phyloP scores from a whole-genome alignment of 495 filamentous ascomycete species.

The Penicillium pancosmium region DNA sequence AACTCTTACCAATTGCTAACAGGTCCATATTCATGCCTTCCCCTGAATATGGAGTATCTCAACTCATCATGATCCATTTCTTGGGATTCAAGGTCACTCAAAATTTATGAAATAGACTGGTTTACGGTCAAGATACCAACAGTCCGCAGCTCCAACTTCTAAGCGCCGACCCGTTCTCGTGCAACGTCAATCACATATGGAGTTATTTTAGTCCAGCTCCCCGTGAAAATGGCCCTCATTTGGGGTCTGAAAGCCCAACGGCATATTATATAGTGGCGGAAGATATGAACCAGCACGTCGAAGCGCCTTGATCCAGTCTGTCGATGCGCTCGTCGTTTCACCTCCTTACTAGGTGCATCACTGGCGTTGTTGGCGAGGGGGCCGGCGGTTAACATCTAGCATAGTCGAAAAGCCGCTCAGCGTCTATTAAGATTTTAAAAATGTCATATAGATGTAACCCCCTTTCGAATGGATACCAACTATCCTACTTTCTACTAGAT shows the following conservation, averaged over 20 bases:
- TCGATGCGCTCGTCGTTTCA: constrained; percentile 1
- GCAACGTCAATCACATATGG: background rate
- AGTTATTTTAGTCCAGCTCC: background rate
- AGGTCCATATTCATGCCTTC: too few species aligned
- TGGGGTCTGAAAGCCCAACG: background rate
- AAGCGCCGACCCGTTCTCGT: background rate
- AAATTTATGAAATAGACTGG: too few species aligned
- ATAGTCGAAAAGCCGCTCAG: background rate
- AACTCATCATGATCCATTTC: too few species aligned
- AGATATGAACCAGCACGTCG: background rate
- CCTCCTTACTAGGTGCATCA: background rate
- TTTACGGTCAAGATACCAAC: background rate
- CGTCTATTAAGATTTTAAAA: background rate
- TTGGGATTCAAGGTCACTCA: too few species aligned
- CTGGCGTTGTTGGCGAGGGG: constrained; percentile 1
- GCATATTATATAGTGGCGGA: background rate
- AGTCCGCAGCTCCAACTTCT: background rate
- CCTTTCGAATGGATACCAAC: background rate
- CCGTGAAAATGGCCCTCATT: background rate
- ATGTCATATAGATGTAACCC: background rate
- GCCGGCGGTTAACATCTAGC: background rate
- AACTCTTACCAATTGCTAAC: background rate
- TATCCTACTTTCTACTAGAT: background rate
- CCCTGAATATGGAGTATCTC: too few species aligned
- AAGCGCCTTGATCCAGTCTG: background rate